Evolutionary conservation across 2,329 filamentous ascomycete species (phyloP).

Genomic region (Neodidymelliopsis sp.): DNA sequence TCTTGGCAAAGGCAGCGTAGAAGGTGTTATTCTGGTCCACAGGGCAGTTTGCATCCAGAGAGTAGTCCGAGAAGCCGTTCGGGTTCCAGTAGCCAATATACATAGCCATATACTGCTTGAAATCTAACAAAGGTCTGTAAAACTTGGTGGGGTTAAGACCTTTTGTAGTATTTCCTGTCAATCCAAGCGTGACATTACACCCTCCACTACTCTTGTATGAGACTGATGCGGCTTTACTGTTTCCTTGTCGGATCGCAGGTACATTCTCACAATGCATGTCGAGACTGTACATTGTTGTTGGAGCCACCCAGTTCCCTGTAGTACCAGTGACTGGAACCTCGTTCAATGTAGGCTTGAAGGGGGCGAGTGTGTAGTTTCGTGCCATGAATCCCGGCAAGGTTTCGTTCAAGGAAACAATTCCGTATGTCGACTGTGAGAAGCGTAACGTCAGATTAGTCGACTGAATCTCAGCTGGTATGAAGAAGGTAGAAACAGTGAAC

Average conservation of each 20-base stretch:
- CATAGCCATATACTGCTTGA: constrained; percentile 39
- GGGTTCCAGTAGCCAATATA: constrained; percentile 56
- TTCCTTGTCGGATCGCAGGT: not conserved
- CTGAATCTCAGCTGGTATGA: constrained; percentile 43
- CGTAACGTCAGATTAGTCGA: constrained; percentile 39
- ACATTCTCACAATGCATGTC: constrained; percentile 45
- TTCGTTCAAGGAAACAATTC: constrained; percentile 57
- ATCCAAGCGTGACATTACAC: constrained; percentile 21
- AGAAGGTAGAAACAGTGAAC: constrained; percentile 32
- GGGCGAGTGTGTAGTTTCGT: constrained; percentile 52
- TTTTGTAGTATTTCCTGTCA: constrained; percentile 24
- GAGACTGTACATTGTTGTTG: constrained; percentile 43
- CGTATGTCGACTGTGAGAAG: constrained; percentile 57
- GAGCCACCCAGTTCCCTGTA: constrained; percentile 31
- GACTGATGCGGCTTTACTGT: not conserved
- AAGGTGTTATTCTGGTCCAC: constrained; percentile 45
- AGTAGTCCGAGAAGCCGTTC: constrained; percentile 45
- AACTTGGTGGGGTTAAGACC: not conserved
- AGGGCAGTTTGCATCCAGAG: constrained; percentile 41
- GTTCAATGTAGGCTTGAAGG: constrained; percentile 49
- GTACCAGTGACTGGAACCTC: not conserved
- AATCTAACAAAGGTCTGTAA: not conserved
- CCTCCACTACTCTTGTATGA: constrained; percentile 27
- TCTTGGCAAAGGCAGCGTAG: constrained; percentile 25
- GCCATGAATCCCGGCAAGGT: constrained; percentile 55